Base-by-base conservation (phyloP, 2,329 filamentous ascomycete species). In the Orbilia brochopaga region DNA sequence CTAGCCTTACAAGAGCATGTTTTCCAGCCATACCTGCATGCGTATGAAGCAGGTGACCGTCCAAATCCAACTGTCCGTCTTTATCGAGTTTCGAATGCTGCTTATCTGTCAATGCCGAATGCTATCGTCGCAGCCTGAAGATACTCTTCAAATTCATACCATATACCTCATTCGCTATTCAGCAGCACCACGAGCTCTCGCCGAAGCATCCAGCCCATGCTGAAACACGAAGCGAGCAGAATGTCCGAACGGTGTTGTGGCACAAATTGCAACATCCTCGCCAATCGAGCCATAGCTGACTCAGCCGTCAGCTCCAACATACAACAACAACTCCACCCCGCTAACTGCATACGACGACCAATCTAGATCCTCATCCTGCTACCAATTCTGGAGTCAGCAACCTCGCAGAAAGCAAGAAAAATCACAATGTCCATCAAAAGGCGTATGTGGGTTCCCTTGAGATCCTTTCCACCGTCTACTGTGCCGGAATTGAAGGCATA, bases 351-450 rank as follows among this genome's bases (percentile, higher is more conserved):
- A 17, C 15, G 19, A 48, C 44, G 17, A 40, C 56, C 10, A 50
- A 13, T 24, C 23, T 40, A 40, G 23, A 56, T 32, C 13, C 2
- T 15, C 15, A 48, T 48, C 44, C 19, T 19, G 11, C n/a, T 3
- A 10, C 42, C 40, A 15, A 42, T 27, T 42, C 35, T 35, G 44
- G 58, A 54, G 32, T n/a, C 35, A 37, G 2, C 15, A 2, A 53
- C 21, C 35, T 46, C 15, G 10, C 40, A 48, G 40, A 42, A 23
- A 19, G 17, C 21, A 32, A 40, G 23, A 55, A 35, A 30, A 35
- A 42, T 35, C 15, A n/a, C 55, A 21, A 72, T 72, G 67, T 65
- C 60, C 35, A 72, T 72, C 17, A 65, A 72, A 48, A 63, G 67
- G 19, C 67, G 67, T 72, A 72, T 65, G 67, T 72, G 32, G 37